Conservation (phyloP, 192 early-diverging fungal genomes). For the Diversispora epigaea region DNA sequence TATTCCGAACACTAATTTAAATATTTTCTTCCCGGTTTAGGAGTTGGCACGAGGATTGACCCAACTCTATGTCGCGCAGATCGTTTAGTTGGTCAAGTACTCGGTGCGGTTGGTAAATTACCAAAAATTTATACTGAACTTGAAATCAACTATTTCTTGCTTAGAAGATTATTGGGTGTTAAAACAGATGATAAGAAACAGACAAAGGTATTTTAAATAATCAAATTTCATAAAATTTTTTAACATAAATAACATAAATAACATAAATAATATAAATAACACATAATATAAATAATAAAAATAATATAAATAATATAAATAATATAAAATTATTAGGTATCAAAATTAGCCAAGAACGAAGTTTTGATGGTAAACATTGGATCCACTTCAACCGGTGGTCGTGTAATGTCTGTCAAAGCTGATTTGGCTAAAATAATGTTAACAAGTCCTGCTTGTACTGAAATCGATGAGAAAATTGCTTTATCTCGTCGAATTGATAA, state of each 20-base stretch:
- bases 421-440: conserved; percentile 94
- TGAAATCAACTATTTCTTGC: conserved; percentile 96
- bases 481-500: conserved; percentile 93
- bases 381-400: conserved; percentile 89
- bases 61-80: conserved; percentile 95
- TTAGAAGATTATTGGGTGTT: conserved; percentile 93
- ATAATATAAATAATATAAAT: no score
- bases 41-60: conserved; percentile 95
- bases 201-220: conserved; percentile 68
- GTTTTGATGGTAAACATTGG: conserved; percentile 97
- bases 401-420: conserved; percentile 90
- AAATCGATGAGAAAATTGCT: conserved; percentile 94
- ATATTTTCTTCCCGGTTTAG: conserved; percentile 30
- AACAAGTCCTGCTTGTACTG: conserved; percentile 90
- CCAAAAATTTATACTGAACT: conserved; percentile 93
- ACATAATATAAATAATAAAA: no score
- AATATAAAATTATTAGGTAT: conserved; percentile 39
- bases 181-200: conserved; percentile 98
- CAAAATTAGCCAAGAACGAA: conserved; percentile 91
- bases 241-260: not conserved
- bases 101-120: conserved; percentile 87
- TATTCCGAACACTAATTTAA: not conserved
- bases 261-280: no score
- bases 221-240: not conserved
- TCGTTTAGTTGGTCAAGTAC: conserved; percentile 93